Base-by-base conservation (phyloP, 768 basidiomycete genomes). In the Ramaria sp. region DNA sequence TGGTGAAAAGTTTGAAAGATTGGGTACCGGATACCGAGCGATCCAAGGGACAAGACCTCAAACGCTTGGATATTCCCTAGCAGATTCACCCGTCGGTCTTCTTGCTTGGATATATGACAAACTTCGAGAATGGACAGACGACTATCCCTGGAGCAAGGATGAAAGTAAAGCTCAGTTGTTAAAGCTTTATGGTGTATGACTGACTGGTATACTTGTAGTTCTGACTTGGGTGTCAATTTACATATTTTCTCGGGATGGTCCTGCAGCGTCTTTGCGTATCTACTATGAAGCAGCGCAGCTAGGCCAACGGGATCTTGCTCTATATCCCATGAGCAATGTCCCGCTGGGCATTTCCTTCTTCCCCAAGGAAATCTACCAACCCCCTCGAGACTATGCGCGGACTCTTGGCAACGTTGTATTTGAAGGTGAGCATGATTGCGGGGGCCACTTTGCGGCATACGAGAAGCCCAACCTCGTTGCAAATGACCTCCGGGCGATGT, bases 141-240 rank as follows among this genome's bases (percentile, higher is more conserved):
- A 61, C 1, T 81, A 82, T 62, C 70, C 71, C 0, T 82, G 80
- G 79, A 68, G 69, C 10, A 76, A 78, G 43, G 79, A 82, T 25
- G 77, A 81, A 66, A 69, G 81, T 74, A n/a, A 1, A 61, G 12
- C 30, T 2, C 30, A 32, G 30, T 32, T 32, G 10, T 32, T 32
- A 32, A 5, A 22, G 24, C 18, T 25, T 5, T 28, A 43, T 6
- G 12, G 10, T 38, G 15, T 15, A 43, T 44, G n/a, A 13, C 41
- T 43, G 43, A 27, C 15, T 12, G 32, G 39, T 42, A 24, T 27
- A 8, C 18, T 18, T 44, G 18, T 53, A 81, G 81, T 82, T 1
- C 59, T 83, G 28, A 79, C 77, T 0, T 83, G 81, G 80, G 62
- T 79, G 18, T 80, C 78, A 2, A 69, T 79, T 10, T 80, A 76